A percentile compares a stretch with the other conserved stretches of the same genome.
Evolutionary conservation across 129 eudicot species (phyloP).

Genomic region (Kitagawia praeruptora): DNA sequence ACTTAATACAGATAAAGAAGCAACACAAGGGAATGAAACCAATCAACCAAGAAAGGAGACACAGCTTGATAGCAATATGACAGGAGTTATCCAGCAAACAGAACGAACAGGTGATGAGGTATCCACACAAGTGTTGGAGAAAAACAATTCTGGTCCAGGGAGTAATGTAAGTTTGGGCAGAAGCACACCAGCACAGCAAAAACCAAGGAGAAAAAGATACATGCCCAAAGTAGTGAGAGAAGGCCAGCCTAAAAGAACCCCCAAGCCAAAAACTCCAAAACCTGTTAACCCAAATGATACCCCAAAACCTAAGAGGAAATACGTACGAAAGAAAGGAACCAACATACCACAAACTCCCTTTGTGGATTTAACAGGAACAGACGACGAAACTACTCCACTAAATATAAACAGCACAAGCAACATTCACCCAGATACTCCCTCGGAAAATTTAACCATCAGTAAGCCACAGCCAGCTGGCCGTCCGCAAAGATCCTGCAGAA

Average conservation of each 20-base stretch:
- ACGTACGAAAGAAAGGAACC: slow-evolving; percentile 41
- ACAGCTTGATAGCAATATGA: slow-evolving; percentile 7
- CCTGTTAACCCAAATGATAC: slow-evolving; percentile 23
- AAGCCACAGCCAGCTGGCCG: slow-evolving; percentile 17
- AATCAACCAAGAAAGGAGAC: slow-evolving; percentile 16
- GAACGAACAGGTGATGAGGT: slow-evolving; percentile 27
- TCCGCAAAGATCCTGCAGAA: slow-evolving; percentile 43
- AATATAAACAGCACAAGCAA: slow-evolving; percentile 16
- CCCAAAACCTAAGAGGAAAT: slow-evolving; percentile 51
- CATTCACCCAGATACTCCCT: slow-evolving; percentile 23
- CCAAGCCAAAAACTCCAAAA: slow-evolving; percentile 30
- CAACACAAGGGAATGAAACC: slow-evolving; percentile 17
- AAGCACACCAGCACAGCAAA: slow-evolving; percentile 57
- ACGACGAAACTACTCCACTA: slow-evolving; percentile 12
- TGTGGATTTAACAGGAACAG: neutral
- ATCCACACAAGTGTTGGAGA: slow-evolving; percentile 33
- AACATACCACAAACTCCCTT: slow-evolving; percentile 18
- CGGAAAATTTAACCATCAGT: slow-evolving; percentile 15
- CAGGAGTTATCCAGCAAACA: slow-evolving; percentile 7
- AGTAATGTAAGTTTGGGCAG: slow-evolving; percentile 30
- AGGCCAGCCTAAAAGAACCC: slow-evolving; percentile 45
- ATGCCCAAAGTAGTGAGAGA: slow-evolving; percentile 80
- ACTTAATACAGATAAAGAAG: slow-evolving; percentile 1
- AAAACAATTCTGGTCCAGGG: slow-evolving; percentile 49
- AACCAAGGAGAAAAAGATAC: slow-evolving; percentile 69